These are phyloP conservation scores for Hamamelis virginiana DNA, from an alignment of 164 flowering plant genomes.

Conservation along the genomic window DNA sequence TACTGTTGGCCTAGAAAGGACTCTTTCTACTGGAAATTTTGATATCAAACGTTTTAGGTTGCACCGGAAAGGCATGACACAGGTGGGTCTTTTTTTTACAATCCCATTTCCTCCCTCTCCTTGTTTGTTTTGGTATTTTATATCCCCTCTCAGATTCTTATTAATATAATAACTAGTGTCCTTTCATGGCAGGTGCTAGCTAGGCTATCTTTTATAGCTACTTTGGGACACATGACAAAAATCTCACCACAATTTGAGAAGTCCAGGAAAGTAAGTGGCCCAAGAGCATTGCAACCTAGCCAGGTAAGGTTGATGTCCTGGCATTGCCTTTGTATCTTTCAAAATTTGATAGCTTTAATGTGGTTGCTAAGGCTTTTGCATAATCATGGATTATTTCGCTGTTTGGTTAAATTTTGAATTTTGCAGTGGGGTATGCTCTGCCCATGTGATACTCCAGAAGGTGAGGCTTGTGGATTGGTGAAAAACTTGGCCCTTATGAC, in stretches of 20 bases:
- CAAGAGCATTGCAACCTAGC: slow-evolving; percentile 98
- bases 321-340: not conserved
- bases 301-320: slow-evolving; percentile 51
- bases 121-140: not conserved
- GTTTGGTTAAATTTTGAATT: slow-evolving; percentile 3
- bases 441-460: slow-evolving; percentile 99
- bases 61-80: slow-evolving; percentile 89
- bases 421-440: slow-evolving; percentile 99
- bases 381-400: not conserved
- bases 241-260: slow-evolving; percentile 91
- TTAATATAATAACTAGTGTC: not conserved
- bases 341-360: not conserved
- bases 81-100: slow-evolving; percentile 41
- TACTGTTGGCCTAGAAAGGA: slow-evolving; percentile 70
- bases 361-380: not conserved
- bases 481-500: slow-evolving; percentile 96
- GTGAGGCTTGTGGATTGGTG: slow-evolving; percentile 96
- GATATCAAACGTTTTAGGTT: slow-evolving; percentile 78
- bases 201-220: slow-evolving; percentile 81
- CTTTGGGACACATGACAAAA: slow-evolving; percentile 82
- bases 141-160: slow-evolving; percentile 3
- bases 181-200: slow-evolving; percentile 51
- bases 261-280: slow-evolving; percentile 98
- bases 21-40: slow-evolving; percentile 92
- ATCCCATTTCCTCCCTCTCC: not conserved